Conservation (phyloP, 331 rosid species). For the Rhamnella rubrinervis region DNA sequence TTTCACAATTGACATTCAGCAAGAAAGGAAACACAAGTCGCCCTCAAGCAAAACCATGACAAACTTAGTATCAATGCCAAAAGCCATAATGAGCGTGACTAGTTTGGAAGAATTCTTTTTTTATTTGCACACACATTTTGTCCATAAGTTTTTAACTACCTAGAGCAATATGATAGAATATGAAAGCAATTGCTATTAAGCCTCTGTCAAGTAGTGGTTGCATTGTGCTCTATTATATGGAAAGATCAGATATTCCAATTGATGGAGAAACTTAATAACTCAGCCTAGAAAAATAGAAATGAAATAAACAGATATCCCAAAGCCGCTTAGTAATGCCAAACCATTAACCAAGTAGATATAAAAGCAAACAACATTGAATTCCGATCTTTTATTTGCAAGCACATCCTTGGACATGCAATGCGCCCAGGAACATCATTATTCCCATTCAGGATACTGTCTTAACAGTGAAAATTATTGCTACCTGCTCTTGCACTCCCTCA, state of each 20-base stretch:
- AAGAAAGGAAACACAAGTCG: not conserved
- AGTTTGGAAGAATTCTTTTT: not conserved
- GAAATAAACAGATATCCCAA: not conserved
- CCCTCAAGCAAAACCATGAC: slow-evolving; percentile 16
- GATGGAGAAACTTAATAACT: not conserved
- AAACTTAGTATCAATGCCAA: slow-evolving; percentile 4
- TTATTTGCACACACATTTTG: not conserved
- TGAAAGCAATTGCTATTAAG: not conserved
- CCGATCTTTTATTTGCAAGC: slow-evolving; percentile 16
- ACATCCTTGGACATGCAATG: slow-evolving; percentile 10
- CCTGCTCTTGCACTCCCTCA: slow-evolving; percentile 99
- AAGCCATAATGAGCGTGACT: not conserved
- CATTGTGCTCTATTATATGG: not conserved
- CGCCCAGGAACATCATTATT: slow-evolving; percentile 10
- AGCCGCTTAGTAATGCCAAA: not conserved
- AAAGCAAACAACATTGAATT: slow-evolving; percentile 1
- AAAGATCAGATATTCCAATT: too few species aligned
- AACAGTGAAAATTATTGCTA: slow-evolving; percentile 30
- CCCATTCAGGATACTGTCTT: slow-evolving; percentile 9
- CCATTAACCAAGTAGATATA: not conserved
- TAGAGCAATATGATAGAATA: not conserved
- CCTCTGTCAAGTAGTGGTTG: not conserved
- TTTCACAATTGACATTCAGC: too few species aligned
- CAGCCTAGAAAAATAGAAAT: not conserved
- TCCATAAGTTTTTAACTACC: slow-evolving; percentile 2